Percentiles rank a stretch among this genome's conserved stretches.
Conservation (phyloP, 2,329 filamentous ascomycete genomes). For the Escovopsis weberi region DNA sequence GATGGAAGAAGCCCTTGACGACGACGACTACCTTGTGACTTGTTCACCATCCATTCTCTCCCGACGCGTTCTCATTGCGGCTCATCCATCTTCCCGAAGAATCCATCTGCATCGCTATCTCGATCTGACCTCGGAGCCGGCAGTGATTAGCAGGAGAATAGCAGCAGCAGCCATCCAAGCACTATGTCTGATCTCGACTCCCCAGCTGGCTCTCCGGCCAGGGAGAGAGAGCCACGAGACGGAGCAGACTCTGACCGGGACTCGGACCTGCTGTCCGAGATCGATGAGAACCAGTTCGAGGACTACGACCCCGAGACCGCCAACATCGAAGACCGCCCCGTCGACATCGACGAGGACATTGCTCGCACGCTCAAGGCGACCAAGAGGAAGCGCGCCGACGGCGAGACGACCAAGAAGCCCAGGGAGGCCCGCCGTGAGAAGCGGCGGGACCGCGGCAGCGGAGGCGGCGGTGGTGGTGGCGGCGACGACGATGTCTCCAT, state of each 20-base stretch:
- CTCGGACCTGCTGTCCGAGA: constrained; percentile 48
- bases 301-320: constrained; percentile 53
- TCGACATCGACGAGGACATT: constrained; percentile 54
- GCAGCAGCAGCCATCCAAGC: not conserved
- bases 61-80: too few relatives aligned
- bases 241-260: constrained; percentile 37
- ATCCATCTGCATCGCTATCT: too few relatives aligned
- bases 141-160: not conserved
- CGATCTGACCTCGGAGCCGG: too few relatives aligned
- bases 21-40: too few relatives aligned
- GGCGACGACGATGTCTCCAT: constrained; percentile 30
- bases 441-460: constrained; percentile 23
- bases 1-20: too few relatives aligned
- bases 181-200: constrained; percentile 35
- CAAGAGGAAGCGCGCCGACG: constrained; percentile 51
- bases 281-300: constrained; percentile 55
- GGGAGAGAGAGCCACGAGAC: constrained; percentile 22
- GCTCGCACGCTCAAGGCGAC: constrained; percentile 48
- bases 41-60: too few relatives aligned
- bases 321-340: constrained; percentile 46
- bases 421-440: constrained; percentile 60
- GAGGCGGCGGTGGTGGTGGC: too few relatives aligned
- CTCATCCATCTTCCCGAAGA: too few relatives aligned
- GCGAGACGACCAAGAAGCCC: constrained; percentile 55
- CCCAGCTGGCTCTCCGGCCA: constrained; percentile 22